Percentiles rank a stretch among this genome's conserved stretches.
Conservation (phyloP, 2,329 filamentous ascomycete genomes). For the Leptographium galeiforme region DNA sequence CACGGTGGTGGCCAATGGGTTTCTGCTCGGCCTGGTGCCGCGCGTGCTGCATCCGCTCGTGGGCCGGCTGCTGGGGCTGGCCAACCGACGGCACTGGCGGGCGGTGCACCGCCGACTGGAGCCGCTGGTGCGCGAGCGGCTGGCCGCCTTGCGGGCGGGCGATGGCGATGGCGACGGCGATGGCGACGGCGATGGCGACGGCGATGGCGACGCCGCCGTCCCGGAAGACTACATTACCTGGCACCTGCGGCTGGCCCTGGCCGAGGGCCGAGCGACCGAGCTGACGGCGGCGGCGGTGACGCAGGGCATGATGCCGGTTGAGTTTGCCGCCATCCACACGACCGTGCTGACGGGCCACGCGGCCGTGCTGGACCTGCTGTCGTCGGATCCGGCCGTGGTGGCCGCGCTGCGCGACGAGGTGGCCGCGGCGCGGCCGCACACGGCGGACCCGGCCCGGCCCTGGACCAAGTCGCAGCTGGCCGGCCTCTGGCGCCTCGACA, state of each 20-base stretch:
- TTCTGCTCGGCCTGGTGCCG: slow-evolving; percentile 33
- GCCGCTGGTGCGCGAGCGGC: slow-evolving; percentile 35
- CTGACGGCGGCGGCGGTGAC: slow-evolving; percentile 34
- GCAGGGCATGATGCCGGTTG: slow-evolving; percentile 37
- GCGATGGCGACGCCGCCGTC: slow-evolving; percentile 23
- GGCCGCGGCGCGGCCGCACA: slow-evolving; percentile 13
- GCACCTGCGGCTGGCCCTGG: slow-evolving; percentile 36
- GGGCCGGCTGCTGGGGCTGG: slow-evolving; percentile 28
- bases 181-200: slow-evolving; percentile 23
- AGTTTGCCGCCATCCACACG: slow-evolving; percentile 47
- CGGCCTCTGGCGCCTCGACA: slow-evolving; percentile 32
- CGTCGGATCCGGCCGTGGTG: slow-evolving; percentile 22
- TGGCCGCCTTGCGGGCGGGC: slow-evolving; percentile 28
- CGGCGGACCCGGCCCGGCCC: slow-evolving; percentile 15
- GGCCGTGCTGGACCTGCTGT: slow-evolving; percentile 31
- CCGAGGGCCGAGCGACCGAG: slow-evolving; percentile 28
- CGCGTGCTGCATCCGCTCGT: slow-evolving; percentile 34
- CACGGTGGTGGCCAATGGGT: slow-evolving; percentile 30
- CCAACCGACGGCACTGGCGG: slow-evolving; percentile 33
- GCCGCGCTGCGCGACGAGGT: slow-evolving; percentile 31
- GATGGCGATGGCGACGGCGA: slow-evolving; percentile 23
- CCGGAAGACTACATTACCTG: slow-evolving; percentile 46
- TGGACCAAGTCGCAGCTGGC: slow-evolving; percentile 34
- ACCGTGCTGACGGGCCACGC: slow-evolving; percentile 37
- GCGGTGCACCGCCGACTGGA: slow-evolving; percentile 26